These are phyloP conservation scores for Dendrobium chrysotoxum DNA, from an alignment of 106 monocot species.

Conservation along the genomic window DNA sequence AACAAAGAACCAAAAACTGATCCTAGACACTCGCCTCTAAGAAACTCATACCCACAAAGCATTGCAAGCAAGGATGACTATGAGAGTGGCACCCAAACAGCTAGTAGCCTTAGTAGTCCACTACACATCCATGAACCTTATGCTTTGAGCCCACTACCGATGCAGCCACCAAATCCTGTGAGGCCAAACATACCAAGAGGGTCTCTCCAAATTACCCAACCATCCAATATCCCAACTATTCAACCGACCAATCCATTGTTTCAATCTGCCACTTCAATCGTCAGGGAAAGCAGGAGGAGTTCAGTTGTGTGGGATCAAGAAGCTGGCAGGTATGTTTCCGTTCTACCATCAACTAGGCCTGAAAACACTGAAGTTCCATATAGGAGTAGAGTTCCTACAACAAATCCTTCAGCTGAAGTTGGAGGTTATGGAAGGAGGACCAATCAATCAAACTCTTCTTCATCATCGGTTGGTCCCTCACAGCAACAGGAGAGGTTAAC, in stretches of 20 bases:
- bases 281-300: slow-evolving; percentile 47
- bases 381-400: slow-evolving; percentile 16
- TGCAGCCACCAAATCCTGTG: slow-evolving; percentile 12
- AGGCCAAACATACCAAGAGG: slow-evolving; percentile 22
- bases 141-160: slow-evolving; percentile 22
- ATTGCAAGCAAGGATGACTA: slow-evolving; percentile 76
- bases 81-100: slow-evolving; percentile 57
- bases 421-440: slow-evolving; percentile 19
- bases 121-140: slow-evolving; percentile 31
- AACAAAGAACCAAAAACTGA: slow-evolving; percentile 37
- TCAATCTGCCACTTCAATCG: slow-evolving; percentile 36
- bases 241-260: slow-evolving; percentile 39
- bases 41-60: slow-evolving; percentile 63
- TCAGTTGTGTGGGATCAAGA: slow-evolving; percentile 97
- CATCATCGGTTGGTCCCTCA: slow-evolving; percentile 6
- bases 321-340: slow-evolving; percentile 85
- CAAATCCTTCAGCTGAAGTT: slow-evolving; percentile 26
- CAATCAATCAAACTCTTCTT: slow-evolving; percentile 13
- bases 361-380: slow-evolving; percentile 23
- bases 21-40: slow-evolving; percentile 39
- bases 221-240: background rate
- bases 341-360: slow-evolving; percentile 28
- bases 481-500: slow-evolving; percentile 52
- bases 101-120: slow-evolving; percentile 84
- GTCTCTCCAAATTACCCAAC: slow-evolving; percentile 11